Evolutionary conservation across 2,329 filamentous ascomycete species (phyloP).

Genomic region (Arthrobotrys iridis): DNA sequence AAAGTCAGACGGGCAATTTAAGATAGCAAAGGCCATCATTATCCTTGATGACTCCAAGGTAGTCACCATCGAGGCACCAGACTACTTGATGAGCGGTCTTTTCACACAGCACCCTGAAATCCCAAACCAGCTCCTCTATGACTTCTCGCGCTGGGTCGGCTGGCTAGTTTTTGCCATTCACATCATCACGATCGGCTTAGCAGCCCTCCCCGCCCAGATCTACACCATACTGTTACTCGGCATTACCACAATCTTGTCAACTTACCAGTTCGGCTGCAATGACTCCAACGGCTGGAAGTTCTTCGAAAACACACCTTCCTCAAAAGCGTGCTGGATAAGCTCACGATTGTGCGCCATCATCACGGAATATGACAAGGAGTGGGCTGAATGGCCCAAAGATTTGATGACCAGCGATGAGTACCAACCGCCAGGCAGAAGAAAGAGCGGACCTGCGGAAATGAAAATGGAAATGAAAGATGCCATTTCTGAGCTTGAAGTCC

Average conservation of each 20-base stretch:
- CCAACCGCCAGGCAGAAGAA: too few relatives aligned
- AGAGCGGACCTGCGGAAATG: too few relatives aligned
- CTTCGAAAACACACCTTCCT: background rate
- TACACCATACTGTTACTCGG: background rate
- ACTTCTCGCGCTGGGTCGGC: background rate
- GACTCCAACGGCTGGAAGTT: background rate
- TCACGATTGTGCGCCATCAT: background rate
- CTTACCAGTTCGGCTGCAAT: background rate
- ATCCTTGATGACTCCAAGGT: background rate
- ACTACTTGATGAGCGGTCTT: background rate
- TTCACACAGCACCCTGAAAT: background rate
- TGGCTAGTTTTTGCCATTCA: background rate
- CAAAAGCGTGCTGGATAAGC: background rate
- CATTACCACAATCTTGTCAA: background rate
- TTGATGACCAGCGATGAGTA: too few relatives aligned
- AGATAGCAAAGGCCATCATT: background rate
- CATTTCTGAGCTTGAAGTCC: too few relatives aligned
- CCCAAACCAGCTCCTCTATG: background rate
- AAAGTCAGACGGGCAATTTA: background rate
- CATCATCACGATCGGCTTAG: background rate
- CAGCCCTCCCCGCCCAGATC: background rate
- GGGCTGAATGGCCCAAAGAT: too few relatives aligned
- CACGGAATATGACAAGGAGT: too few relatives aligned
- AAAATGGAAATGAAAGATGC: too few relatives aligned
- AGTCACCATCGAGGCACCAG: background rate